phyloP scores from a whole-genome alignment of 257 asterid genomes.

The Solanum corneliomulleri region DNA sequence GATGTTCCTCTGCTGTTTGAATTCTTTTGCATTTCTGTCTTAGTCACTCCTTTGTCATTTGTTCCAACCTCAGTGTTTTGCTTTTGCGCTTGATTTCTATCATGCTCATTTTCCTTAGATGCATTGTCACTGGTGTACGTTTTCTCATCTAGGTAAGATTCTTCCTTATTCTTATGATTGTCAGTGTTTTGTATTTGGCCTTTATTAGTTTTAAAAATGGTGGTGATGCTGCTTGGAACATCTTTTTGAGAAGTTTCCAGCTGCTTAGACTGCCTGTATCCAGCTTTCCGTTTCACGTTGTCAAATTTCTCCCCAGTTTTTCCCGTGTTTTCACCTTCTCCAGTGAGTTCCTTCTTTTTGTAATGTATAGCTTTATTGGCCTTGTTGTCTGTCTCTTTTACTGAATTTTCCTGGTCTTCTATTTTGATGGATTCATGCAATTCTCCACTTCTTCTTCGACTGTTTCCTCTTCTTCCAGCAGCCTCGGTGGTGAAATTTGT shows the following conservation, averaged over 20 bases:
- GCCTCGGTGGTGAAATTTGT: conserved; percentile 1
- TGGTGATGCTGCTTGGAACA: background rate
- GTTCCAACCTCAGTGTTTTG: background rate
- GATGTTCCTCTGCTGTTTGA: background rate
- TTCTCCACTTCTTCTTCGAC: background rate
- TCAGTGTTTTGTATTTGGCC: background rate
- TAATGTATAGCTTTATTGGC: background rate
- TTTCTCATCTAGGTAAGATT: background rate
- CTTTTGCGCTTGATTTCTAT: background rate
- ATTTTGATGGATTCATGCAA: background rate
- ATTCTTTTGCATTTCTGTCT: conserved; percentile 17
- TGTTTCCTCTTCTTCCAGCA: background rate
- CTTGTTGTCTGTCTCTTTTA: background rate
- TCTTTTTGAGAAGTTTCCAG: conserved; percentile 1
- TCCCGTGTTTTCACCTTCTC: background rate
- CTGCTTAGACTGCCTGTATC: conserved; percentile 3
- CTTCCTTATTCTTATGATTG: background rate
- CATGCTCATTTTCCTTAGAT: background rate
- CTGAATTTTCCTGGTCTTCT: background rate
- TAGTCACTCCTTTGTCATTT: conserved; percentile 5
- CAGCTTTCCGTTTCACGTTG: background rate
- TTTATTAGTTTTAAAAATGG: background rate
- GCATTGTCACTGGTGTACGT: background rate
- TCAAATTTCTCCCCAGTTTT: conserved; percentile 1
- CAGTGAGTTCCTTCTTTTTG: background rate